phyloP scores from a whole-genome alignment of 2,329 filamentous ascomycete genomes.

The Hortaea werneckii region DNA sequence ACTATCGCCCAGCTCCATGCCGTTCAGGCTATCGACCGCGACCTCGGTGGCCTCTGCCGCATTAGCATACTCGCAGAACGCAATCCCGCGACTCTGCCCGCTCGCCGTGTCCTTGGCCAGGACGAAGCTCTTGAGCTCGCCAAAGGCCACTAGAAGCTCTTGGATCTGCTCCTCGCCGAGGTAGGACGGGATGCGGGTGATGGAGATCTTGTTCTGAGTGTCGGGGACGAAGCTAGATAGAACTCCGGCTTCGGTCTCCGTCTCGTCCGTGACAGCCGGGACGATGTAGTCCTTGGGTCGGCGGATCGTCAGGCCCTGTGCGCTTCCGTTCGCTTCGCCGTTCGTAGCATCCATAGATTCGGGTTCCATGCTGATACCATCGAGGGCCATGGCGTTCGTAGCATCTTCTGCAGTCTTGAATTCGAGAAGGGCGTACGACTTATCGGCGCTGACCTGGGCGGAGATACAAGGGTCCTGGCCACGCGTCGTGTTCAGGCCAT shows the following conservation, averaged over 20 bases:
- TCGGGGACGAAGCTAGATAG: constrained; percentile 77
- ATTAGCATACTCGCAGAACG: constrained; percentile 90
- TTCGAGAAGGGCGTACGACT: constrained; percentile 75
- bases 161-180: constrained; percentile 85
- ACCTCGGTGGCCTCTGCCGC: constrained; percentile 61
- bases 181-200: constrained; percentile 79
- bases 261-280: constrained; percentile 64
- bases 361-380: constrained; percentile 77
- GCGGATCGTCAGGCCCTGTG: constrained; percentile 59
- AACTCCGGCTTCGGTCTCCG: constrained; percentile 62
- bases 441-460: constrained; percentile 70
- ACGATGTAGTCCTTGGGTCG: constrained; percentile 97
- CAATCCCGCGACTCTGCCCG: constrained; percentile 75
- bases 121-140: constrained; percentile 83
- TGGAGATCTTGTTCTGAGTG: constrained; percentile 88
- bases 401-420: constrained; percentile 82
- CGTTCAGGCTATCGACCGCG: constrained; percentile 82
- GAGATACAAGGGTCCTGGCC: constrained; percentile 74
- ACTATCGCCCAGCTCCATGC: constrained; percentile 84
- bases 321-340: constrained; percentile 43
- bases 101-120: constrained; percentile 78
- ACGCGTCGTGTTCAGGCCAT: constrained; percentile 87
- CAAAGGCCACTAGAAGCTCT: constrained; percentile 82
- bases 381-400: constrained; percentile 80
- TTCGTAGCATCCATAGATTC: constrained; percentile 43